Conservation (phyloP, 2,329 filamentous ascomycete genomes). For the Colletotrichum paranaense region DNA sequence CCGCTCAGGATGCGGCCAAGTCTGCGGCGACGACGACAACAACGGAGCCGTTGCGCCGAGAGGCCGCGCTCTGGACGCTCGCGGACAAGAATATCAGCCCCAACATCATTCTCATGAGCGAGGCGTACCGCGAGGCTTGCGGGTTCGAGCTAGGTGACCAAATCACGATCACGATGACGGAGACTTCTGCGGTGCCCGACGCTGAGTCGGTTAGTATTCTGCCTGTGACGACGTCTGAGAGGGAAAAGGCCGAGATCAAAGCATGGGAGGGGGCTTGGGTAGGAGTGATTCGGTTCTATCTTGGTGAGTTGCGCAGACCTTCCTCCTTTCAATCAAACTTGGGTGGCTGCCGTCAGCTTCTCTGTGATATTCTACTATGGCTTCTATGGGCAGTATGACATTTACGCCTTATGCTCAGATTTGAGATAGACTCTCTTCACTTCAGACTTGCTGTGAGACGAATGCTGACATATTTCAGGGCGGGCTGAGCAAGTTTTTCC, state of each 20-base stretch:
- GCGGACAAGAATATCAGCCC: slow-evolving; percentile 72
- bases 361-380: neutral
- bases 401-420: neutral
- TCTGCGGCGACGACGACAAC: slow-evolving; percentile 11
- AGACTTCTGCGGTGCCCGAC: slow-evolving; percentile 61
- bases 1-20: slow-evolving; percentile 36
- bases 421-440: neutral
- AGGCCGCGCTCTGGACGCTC: slow-evolving; percentile 62
- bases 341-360: neutral
- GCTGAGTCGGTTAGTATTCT: slow-evolving; percentile 61
- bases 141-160: slow-evolving; percentile 79
- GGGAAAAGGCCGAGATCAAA: slow-evolving; percentile 48
- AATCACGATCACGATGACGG: slow-evolving; percentile 67
- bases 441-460: slow-evolving; percentile 28
- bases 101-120: slow-evolving; percentile 78
- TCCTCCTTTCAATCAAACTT: neutral
- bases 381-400: neutral
- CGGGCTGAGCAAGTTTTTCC: slow-evolving; percentile 76
- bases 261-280: slow-evolving; percentile 39
- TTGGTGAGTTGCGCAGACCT: neutral
- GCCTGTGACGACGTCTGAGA: slow-evolving; percentile 20
- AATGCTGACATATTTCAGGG: slow-evolving; percentile 48
- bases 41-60: slow-evolving; percentile 44
- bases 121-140: slow-evolving; percentile 78
- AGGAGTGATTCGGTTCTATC: slow-evolving; percentile 23